Evolutionary conservation across 139 green algal genomes (phyloP).

Genomic region (Coccomyxa sp.): DNA sequence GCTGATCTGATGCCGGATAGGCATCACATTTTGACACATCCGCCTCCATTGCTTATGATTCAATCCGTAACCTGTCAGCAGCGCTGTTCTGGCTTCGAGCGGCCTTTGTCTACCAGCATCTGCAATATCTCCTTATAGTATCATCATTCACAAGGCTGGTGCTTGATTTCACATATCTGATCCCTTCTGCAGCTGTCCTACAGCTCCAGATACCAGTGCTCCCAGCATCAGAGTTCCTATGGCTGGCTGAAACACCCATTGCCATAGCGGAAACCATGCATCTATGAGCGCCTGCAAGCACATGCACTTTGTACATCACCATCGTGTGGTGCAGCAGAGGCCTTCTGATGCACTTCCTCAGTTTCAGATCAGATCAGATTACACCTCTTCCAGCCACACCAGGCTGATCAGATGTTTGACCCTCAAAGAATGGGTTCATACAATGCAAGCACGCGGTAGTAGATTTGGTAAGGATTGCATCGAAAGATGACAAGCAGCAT

Average conservation of each 20-base stretch:
- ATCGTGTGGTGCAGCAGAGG: neutral
- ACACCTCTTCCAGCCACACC: too few species aligned
- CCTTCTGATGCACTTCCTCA: neutral
- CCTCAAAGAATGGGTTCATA: too few species aligned
- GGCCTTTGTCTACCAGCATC: neutral
- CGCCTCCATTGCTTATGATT: too few species aligned
- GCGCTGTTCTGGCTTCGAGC: neutral
- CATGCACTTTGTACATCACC: too few species aligned
- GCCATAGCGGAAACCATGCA: slow-evolving; percentile 73
- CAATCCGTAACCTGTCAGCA: too few species aligned
- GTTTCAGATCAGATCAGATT: too few species aligned
- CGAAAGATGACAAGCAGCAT: too few species aligned
- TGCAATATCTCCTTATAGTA: neutral
- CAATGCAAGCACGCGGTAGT: too few species aligned
- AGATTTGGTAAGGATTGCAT: too few species aligned
- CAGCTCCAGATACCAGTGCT: slow-evolving; percentile 62
- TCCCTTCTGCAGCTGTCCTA: slow-evolving; percentile 51
- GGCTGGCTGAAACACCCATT: slow-evolving; percentile 76
- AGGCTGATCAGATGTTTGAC: too few species aligned
- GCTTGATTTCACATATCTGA: neutral
- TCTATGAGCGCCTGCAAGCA: slow-evolving; percentile 57
- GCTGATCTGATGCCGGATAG: neutral
- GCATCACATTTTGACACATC: too few species aligned
- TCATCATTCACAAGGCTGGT: neutral
- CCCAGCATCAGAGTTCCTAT: slow-evolving; percentile 84